Evolutionary conservation across 1,284 basidiomycete species (phyloP).

Genomic region (Ceratobasidium theobromae): DNA sequence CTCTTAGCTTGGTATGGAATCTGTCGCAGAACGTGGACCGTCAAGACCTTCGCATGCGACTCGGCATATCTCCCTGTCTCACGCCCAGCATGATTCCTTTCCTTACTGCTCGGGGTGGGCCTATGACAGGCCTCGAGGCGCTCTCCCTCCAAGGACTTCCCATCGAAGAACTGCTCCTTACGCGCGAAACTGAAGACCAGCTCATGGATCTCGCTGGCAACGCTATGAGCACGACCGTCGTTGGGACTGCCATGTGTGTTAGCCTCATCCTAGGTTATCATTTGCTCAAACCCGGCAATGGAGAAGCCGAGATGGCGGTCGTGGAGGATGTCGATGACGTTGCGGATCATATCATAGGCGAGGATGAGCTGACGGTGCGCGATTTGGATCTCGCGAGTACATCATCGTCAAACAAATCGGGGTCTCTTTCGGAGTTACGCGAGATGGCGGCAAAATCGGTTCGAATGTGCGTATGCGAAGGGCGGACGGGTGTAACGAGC

Average conservation of each 20-base stretch:
- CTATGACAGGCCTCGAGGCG: slow-evolving; percentile 91
- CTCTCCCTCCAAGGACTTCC: slow-evolving; percentile 92
- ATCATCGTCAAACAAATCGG: slow-evolving; percentile 47
- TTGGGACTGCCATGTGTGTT: slow-evolving; percentile 85
- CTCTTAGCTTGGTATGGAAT: slow-evolving; percentile 84
- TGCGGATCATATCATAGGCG: slow-evolving; percentile 62
- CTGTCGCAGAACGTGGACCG: slow-evolving; percentile 96
- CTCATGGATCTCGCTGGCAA: slow-evolving; percentile 94
- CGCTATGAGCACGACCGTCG: slow-evolving; percentile 96
- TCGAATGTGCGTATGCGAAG: slow-evolving; percentile 87
- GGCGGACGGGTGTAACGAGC: slow-evolving; percentile 73
- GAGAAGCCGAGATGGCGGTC: slow-evolving; percentile 58
- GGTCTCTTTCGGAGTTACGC: slow-evolving; percentile 60
- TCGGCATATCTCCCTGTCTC: slow-evolving; percentile 87
- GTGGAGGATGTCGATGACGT: slow-evolving; percentile 47
- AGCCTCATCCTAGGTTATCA: slow-evolving; percentile 70
- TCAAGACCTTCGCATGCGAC: slow-evolving; percentile 75
- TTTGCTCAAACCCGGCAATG: slow-evolving; percentile 64
- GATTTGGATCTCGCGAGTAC: slow-evolving; percentile 62
- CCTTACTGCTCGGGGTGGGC: slow-evolving; percentile 94
- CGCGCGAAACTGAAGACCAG: slow-evolving; percentile 91
- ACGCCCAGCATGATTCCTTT: slow-evolving; percentile 97
- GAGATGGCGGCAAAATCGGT: slow-evolving; percentile 67
- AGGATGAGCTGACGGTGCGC: slow-evolving; percentile 61
- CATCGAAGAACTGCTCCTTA: slow-evolving; percentile 86